A percentile compares a stretch with the other conserved stretches of the same genome.
phyloP scores from a whole-genome alignment of 2,329 filamentous ascomycete species.

The Alternaria arbusti region DNA sequence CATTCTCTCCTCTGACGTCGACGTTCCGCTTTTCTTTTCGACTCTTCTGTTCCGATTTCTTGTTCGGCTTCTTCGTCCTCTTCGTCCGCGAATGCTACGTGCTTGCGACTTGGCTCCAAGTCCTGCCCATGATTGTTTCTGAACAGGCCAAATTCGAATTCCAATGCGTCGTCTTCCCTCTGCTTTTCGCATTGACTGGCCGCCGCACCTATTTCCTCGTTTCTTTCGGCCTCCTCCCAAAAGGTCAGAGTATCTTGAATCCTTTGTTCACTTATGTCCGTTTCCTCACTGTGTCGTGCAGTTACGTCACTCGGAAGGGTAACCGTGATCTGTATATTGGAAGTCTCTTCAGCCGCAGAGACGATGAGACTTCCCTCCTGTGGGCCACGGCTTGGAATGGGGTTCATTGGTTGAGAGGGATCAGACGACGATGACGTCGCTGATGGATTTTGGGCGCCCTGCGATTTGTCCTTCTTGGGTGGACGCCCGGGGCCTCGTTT shows the following conservation, averaged over 20 bases:
- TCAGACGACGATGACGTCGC: neutral
- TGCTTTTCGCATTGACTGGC: neutral
- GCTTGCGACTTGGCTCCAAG: neutral
- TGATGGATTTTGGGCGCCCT: neutral
- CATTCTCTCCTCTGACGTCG: neutral
- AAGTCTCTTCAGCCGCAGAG: neutral
- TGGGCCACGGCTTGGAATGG: neutral
- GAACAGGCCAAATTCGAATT: neutral
- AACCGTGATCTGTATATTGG: neutral
- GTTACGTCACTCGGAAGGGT: accelerated
- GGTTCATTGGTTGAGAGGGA: neutral
- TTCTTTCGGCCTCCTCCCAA: neutral
- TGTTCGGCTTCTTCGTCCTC: neutral
- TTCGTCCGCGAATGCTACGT: neutral
- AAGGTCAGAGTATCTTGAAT: neutral
- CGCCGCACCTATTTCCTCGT: neutral
- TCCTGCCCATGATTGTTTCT: neutral
- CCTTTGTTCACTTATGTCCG: neutral
- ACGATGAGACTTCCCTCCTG: neutral
- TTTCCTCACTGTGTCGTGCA: neutral
- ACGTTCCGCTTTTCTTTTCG: neutral
- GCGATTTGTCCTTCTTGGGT: neutral
- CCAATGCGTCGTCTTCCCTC: neutral
- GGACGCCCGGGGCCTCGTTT: neutral
- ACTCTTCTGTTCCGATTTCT: neutral